Conservation (phyloP, 495 filamentous ascomycete genomes). For the Astrocystis sublimbata region DNA sequence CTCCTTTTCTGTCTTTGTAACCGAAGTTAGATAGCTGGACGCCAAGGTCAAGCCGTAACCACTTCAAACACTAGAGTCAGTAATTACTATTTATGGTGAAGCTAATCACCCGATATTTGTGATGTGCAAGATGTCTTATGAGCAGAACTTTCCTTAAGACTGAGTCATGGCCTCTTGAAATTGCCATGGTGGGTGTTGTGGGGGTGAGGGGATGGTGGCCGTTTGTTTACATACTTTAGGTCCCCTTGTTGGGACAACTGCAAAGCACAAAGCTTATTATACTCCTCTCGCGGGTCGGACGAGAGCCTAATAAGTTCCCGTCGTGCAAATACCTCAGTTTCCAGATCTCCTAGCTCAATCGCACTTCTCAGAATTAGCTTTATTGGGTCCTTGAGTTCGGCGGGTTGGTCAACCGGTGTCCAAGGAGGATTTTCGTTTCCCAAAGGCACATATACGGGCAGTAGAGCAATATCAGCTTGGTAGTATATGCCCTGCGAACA, state of each 20-base stretch:
- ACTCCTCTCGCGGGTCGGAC: neutral
- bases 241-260: slow-evolving; percentile 11
- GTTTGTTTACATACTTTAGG: too few species aligned
- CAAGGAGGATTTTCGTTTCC: slow-evolving; percentile 5
- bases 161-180: too few species aligned
- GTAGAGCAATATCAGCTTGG: slow-evolving; percentile 1
- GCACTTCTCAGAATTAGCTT: slow-evolving; percentile 8
- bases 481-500: slow-evolving; percentile 6
- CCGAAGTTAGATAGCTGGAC: slow-evolving; percentile 9
- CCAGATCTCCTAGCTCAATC: slow-evolving; percentile 9
- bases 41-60: slow-evolving; percentile 2
- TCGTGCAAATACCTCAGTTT: slow-evolving; percentile 13
- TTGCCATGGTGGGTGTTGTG: too few species aligned
- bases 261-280: slow-evolving; percentile 4
- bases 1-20: slow-evolving; percentile 5
- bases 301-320: slow-evolving; percentile 10
- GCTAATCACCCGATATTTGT: too few species aligned
- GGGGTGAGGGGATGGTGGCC: too few species aligned
- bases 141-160: too few species aligned
- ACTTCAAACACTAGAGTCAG: too few species aligned
- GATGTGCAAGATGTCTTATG: too few species aligned
- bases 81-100: too few species aligned
- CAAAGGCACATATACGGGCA: slow-evolving; percentile 9
- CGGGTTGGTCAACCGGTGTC: slow-evolving; percentile 2
- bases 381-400: slow-evolving; percentile 7